These are phyloP conservation scores for Calonectria crousiana DNA, from an alignment of 2,329 filamentous ascomycete species.

Conservation along the genomic window DNA sequence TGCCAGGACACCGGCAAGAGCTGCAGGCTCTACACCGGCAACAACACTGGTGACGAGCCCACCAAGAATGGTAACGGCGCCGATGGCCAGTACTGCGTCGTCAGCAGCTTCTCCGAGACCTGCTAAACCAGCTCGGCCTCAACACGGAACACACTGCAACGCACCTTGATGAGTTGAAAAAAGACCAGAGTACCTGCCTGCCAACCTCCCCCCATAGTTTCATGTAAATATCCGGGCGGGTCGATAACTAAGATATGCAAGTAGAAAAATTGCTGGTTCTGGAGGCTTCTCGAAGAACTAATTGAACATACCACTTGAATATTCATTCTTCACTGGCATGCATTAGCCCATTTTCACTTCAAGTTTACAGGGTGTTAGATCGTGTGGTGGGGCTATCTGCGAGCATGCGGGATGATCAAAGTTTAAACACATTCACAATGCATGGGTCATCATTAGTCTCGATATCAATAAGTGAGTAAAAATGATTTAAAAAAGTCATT, in stretches of 20 bases:
- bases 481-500: neutral
- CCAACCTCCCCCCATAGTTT: neutral
- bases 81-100: conserved; percentile 37
- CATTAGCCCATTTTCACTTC: neutral
- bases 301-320: neutral
- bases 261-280: too few species aligned
- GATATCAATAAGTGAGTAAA: neutral
- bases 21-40: conserved; percentile 37
- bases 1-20: conserved; percentile 40
- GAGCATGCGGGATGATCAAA: too few species aligned
- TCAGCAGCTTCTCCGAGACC: conserved; percentile 19
- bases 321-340: neutral
- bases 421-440: neutral
- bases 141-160: neutral
- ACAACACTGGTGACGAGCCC: conserved; percentile 38
- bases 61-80: conserved; percentile 40
- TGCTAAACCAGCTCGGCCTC: conserved; percentile 23
- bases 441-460: neutral
- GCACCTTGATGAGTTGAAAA: neutral
- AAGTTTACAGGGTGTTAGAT: neutral
- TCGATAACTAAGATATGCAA: neutral
- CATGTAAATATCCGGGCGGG: neutral
- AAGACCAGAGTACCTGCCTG: too few species aligned
- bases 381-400: neutral
- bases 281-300: neutral